Evolutionary conservation across 2,329 filamentous ascomycete genomes (phyloP).

Genomic region (Cercospora sp.): DNA sequence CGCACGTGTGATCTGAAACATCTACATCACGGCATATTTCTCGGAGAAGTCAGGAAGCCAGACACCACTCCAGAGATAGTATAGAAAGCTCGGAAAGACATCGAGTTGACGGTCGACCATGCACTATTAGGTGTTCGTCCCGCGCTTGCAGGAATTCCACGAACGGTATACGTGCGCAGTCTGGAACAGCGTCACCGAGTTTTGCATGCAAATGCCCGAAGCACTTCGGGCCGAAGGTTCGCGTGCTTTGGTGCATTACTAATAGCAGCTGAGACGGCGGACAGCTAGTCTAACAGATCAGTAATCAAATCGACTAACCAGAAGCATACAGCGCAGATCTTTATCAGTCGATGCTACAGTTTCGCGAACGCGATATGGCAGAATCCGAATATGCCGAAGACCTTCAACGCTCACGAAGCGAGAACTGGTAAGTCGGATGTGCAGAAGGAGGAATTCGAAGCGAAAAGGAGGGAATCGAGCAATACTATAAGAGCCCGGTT

Average conservation of each 20-base stretch:
- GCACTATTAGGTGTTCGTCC: neutral
- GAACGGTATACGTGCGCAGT: too few species aligned
- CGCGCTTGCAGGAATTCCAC: neutral
- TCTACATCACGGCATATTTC: neutral
- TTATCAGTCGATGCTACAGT: neutral
- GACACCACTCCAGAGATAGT: neutral
- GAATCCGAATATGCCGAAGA: too few species aligned
- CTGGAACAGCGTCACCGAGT: neutral
- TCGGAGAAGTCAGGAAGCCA: neutral
- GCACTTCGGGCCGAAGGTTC: neutral
- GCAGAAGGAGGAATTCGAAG: too few species aligned
- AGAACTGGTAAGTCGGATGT: too few species aligned
- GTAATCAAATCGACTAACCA: neutral
- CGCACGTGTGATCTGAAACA: neutral
- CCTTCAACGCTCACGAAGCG: neutral
- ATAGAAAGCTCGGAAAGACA: neutral
- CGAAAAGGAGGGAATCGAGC: too few species aligned
- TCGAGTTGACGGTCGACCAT: neutral
- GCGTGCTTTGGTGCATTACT: neutral
- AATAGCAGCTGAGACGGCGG: neutral
- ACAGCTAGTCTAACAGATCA: neutral
- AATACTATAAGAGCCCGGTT: too few species aligned
- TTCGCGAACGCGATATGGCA: neutral
- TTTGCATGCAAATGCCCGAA: neutral
- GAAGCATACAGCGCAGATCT: neutral